phyloP scores from a whole-genome alignment of 1,284 basidiomycete species.

The Cryptococcus jaspeensis region DNA sequence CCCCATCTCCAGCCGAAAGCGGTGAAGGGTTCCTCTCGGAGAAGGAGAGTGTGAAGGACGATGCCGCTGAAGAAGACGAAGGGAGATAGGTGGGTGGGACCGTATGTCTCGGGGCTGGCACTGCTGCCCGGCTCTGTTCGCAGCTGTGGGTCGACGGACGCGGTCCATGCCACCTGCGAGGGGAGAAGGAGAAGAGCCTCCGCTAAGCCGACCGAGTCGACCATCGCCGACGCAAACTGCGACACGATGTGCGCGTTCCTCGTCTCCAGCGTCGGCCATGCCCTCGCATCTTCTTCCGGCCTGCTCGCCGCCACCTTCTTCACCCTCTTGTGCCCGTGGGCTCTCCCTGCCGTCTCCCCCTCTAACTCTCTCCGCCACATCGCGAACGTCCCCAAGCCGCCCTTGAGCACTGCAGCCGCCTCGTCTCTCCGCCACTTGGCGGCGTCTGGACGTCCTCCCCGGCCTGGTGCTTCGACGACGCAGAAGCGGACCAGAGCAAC shows the following conservation, averaged over 20 bases:
- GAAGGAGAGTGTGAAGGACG: slow-evolving; percentile 31
- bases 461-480: slow-evolving; percentile 21
- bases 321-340: neutral
- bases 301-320: slow-evolving; percentile 33
- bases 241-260: slow-evolving; percentile 70
- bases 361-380: slow-evolving; percentile 26
- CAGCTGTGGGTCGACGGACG: neutral
- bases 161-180: neutral
- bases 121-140: neutral
- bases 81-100: slow-evolving; percentile 33
- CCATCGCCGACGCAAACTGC: slow-evolving; percentile 61
- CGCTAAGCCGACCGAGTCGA: slow-evolving; percentile 36
- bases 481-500: slow-evolving; percentile 48
- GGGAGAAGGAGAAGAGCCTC: slow-evolving; percentile 42
- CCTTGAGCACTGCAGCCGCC: slow-evolving; percentile 62
- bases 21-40: slow-evolving; percentile 57
- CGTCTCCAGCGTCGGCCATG: slow-evolving; percentile 49
- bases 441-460: slow-evolving; percentile 50
- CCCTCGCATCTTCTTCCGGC: slow-evolving; percentile 28
- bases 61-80: slow-evolving; percentile 39
- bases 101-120: neutral
- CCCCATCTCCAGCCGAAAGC: slow-evolving; percentile 56
- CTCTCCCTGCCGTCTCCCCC: neutral
- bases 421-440: slow-evolving; percentile 70
- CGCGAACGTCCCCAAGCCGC: slow-evolving; percentile 35